Evolutionary conservation across 2,329 filamentous ascomycete genomes (phyloP), one percentile per base, ranked within the genome.

Genomic region (Taxawa tesnikishii): DNA sequence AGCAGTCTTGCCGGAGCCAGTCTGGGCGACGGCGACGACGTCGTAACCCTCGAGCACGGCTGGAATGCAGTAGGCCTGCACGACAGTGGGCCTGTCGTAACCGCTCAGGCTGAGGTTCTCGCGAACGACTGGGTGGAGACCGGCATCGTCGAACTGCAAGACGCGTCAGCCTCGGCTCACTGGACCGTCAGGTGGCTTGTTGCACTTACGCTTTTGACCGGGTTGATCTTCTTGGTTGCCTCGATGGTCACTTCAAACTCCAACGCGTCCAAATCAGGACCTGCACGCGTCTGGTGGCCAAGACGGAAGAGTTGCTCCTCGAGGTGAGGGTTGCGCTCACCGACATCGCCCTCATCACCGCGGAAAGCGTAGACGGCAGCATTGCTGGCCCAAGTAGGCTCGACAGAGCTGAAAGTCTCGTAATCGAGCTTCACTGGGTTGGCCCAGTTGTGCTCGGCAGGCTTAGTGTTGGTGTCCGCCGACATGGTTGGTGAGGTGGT

Each of bases 1-100:
- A 0, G 82, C 88, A 0, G 90, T 98, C 66, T 98, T 98, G 32
- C 90, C 90, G 15, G 88, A 96, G 13, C 90, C 88, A 29, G 90
- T 98, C 59, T 96, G 88, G 6, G 90, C 85, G 47, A 90, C 75
- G 3, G 79, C 87, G 43, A 96, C 83, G 17, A 96, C 65, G 55
- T 98, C 90, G 43, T 81, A 65, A 2, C 81, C 81, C 30, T 70
- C 62, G 14, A 82, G 59, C 26, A 96, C 76, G 0, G 87, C 77
- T 0, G 90, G 85, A 17, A 96, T 73, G 4, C 75, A 77, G 53
- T 83, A 94, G 13, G 74, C 73, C 52, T 98, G 90, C 23, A 98
- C 90, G 0, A 87, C 83, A 0, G 90, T 96, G 0, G 87, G 84
- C 1, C 59, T 49, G 0, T 61, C 53, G 49, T 93, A 96, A 1